phyloP scores from a whole-genome alignment of 73 alveolate genomes.

The Durusdinium trenchii region DNA sequence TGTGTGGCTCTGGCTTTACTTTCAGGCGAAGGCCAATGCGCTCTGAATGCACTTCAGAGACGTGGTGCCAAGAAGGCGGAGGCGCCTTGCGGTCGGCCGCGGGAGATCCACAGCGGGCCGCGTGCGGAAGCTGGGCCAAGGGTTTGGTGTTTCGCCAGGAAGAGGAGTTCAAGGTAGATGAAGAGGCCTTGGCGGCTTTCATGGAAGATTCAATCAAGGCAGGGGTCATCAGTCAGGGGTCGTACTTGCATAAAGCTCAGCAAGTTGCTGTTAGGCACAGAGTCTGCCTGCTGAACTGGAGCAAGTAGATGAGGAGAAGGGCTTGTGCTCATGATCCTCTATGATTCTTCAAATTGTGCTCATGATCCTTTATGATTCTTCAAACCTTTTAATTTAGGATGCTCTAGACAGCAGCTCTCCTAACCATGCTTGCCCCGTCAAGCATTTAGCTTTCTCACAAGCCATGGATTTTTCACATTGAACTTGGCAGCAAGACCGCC shows the following conservation, averaged over 20 bases:
- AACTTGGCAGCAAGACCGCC: background rate
- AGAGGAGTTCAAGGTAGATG: conserved; percentile 41
- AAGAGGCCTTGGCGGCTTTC: background rate
- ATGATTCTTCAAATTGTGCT: no score
- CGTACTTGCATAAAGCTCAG: no score
- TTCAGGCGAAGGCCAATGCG: conserved; percentile 60
- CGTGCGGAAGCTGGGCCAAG: no score
- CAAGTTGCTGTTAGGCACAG: background rate
- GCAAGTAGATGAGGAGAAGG: conserved; percentile 4
- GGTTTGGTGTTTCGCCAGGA: no score
- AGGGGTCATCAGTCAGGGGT: background rate
- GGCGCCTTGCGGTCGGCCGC: background rate
- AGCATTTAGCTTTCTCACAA: no score
- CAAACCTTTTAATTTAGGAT: no score
- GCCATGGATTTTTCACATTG: no score
- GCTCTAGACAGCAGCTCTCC: background rate
- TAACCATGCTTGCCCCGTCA: background rate
- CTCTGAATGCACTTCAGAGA: conserved; percentile 70
- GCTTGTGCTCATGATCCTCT: no score
- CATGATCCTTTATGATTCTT: no score
- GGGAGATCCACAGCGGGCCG: no score
- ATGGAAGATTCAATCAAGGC: conserved; percentile 30
- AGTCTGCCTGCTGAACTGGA: background rate
- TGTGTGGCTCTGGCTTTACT: no score
- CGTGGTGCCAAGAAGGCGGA: conserved; percentile 54